Base-by-base conservation (phyloP, 345 rosid genomes). In the Stellera chamaejasme region DNA sequence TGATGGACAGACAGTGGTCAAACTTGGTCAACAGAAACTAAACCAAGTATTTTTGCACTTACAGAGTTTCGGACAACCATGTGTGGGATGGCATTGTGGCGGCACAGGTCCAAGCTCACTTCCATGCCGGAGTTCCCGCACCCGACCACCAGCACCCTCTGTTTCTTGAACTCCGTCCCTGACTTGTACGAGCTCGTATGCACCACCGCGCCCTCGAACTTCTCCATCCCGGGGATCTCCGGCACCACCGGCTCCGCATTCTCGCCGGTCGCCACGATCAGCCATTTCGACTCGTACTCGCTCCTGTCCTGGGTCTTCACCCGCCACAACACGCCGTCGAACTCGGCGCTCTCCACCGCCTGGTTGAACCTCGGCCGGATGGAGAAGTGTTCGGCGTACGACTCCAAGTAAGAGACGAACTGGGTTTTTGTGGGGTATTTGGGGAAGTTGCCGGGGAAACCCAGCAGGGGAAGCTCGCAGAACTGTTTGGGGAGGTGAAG, bases 121-220 rank as follows among this genome's bases (percentile, higher is more conserved):
- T 90, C 97, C 97, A 90, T 86, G 49, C 97, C 97, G 0, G 97
- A 90, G 60, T 90, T 90, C 0, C 97, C 97, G 68, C 95, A 84
- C 6, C 97, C 95, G 23, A 90, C 60, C 1, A 90, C 92, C 65
- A 90, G 61, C 57, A 90, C 97, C 67, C 65, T 71, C 59, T 66
- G 41, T 70, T 76, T 76, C 48, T 60, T 59, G 43, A 75, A 82
- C 28, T 55, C 79, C 23, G 64, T 66, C 51, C 95, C 95, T 26
- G 88, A 82, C 60, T 80, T 90, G 44, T 84, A 90, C 55, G 46
- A 70, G 53, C 82, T 82, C 11, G 92, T 77, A 49, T 90, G 97
- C 11, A 80, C 62, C 39, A 82, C 74, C 16, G 70, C 60, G 5
- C 88, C 88, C 6, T 58, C 16, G 50, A 82, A 77, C 57, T 63